Evolutionary conservation across 2,329 filamentous ascomycete genomes (phyloP), one percentile per base, ranked within the genome.

Genomic region (Pyrenophora seminiperda): DNA sequence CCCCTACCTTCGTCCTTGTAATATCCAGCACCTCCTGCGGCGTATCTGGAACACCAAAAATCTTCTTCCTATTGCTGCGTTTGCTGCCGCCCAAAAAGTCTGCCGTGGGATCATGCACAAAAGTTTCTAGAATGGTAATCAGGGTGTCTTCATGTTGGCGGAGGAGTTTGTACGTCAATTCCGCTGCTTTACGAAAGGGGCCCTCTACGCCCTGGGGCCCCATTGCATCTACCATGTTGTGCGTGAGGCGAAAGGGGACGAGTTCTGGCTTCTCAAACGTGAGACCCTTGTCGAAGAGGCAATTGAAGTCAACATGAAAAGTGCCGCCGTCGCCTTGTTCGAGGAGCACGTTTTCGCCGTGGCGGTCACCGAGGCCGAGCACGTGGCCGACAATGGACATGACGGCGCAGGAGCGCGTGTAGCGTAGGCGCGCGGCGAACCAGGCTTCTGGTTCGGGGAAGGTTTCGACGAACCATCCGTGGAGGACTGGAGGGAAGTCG

Each of bases 381-480:
- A 97, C 92, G 48, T 96, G 95, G 41, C 94, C 94, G 4, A 96
- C 91, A 84, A 99, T 99, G n/a, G 91, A 96, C 92, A 99, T 99
- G 60, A 99, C 94, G 9, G 95, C 94, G 65, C 90, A 93, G 1
- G 94, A 96, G 3, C 94, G 85, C 2, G 94, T 95, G 75, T 97
- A 99, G 38, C 87, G 84, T 36, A 97, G 80, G 6, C 94, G 85
- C 7, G 93, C 92, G 2, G 86, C 83, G 72, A 99, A 95, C 94
- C 94, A 99, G 1, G 87, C 82, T 10, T 90, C 90, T 3, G 95
- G 92, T 67, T 96, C 91, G 0, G 94, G 91, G 68, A 97, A 99
- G 62, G 91, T 91, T 62, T 96, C 89, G 15, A 94, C 85, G 73
- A 99, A 99, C 94, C 94, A 99, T 58, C 92, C 83, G 58, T 95